phyloP scores from a whole-genome alignment of 345 rosid genomes.

The Populus davidiana region DNA sequence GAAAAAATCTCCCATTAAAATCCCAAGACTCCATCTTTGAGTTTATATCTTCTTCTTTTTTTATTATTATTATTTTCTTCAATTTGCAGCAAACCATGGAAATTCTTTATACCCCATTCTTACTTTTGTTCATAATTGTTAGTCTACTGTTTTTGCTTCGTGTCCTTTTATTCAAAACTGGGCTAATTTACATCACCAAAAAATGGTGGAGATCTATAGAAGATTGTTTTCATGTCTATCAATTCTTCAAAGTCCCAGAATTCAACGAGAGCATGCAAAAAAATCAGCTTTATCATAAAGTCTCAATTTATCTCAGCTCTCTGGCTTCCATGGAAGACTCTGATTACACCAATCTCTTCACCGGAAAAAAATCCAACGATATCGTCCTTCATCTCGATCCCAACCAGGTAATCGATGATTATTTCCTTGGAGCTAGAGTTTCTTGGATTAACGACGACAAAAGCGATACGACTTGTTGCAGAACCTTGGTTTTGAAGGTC shows the following conservation, averaged over 20 bases:
- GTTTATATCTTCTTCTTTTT: not conserved
- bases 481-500: conserved; percentile 55
- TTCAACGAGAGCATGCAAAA: conserved; percentile 57
- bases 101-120: conserved; percentile 11
- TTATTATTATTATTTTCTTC: not conserved
- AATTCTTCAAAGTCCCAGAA: conserved; percentile 68
- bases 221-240: conserved; percentile 60
- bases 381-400: conserved; percentile 64
- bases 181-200: conserved; percentile 47
- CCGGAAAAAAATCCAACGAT: conserved; percentile 58
- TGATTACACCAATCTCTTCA: conserved; percentile 74
- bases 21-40: not conserved
- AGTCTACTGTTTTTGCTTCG: conserved; percentile 19
- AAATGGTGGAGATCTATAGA: conserved; percentile 45
- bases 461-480: not conserved
- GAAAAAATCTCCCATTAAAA: not conserved
- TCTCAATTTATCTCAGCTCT: conserved; percentile 54
- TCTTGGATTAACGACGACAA: conserved; percentile 58
- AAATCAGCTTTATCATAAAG: conserved; percentile 55
- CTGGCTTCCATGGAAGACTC: conserved; percentile 69
- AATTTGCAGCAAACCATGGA: conserved; percentile 25
- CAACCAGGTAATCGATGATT: conserved; percentile 60
- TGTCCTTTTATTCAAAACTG: conserved; percentile 51
- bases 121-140: not conserved
- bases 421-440: conserved; percentile 70